Evolutionary conservation across 345 rosid genomes (phyloP), one percentile per base, ranked within the genome.

Genomic region (Syzygium grande): DNA sequence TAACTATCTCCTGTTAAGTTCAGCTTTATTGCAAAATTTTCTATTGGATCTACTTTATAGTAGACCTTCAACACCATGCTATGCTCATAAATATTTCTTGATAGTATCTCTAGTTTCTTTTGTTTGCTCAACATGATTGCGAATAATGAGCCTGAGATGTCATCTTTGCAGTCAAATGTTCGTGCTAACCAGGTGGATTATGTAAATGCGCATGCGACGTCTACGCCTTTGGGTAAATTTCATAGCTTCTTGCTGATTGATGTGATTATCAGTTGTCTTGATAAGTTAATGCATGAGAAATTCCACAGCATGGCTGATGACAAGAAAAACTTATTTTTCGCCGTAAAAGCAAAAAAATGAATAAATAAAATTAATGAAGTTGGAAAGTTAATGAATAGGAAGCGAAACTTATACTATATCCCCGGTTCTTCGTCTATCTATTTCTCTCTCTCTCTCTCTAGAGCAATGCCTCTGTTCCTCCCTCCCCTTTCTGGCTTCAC

Each of bases 191-290:
- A 96, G 91, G 97, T 98, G 86, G 98, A 95, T 91, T 98, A 96
- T 86, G 89, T 96, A 83, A 98, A 98, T 83, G 97, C 99, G 30
- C 99, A 98, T 93, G 99, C 99, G 51, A 98, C 98, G 53, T 98
- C 99, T 41, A 98, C 99, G 29, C 95, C 96, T 84, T 88, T 97
- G 87, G 99, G 99, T 97, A 93, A 92, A 27, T 86, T 87, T 68
- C 51, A 87, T 84, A 63, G 85, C 87, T 85, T 80, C 88, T 51
- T 78, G 80, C 16, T 2, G 85, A 68, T 84, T 84, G 55, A 80
- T 87, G 3, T 68, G 79, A 83, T 16, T 88, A 68, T 61, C 53
- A 43, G 84, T 58, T 83, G 55, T 63, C 19, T 34, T 30, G 16
- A 21, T 34, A 52, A 23, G 34, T 34, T 73, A 73, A 73, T 19